phyloP scores from a whole-genome alignment of 768 basidiomycete species.

The Boletus rex-veris region DNA sequence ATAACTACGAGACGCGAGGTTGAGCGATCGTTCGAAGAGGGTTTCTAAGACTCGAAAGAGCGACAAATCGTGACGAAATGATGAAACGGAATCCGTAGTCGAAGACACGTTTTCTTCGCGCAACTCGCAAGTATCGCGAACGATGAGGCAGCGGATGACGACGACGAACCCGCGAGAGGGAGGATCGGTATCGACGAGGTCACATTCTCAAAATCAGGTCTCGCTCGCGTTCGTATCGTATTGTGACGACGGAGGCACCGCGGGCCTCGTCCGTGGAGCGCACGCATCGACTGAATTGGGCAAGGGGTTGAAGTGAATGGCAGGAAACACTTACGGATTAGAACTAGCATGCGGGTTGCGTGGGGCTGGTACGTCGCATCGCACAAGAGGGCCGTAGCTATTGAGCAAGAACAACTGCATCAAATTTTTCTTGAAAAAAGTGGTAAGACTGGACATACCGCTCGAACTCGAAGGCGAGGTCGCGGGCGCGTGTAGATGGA shows the following conservation, averaged over 20 bases:
- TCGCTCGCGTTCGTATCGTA: slow-evolving; percentile 31
- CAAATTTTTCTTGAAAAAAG: neutral
- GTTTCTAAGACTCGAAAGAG: slow-evolving; percentile 37
- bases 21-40: slow-evolving; percentile 50
- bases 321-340: slow-evolving; percentile 70
- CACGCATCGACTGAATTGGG: slow-evolving; percentile 39
- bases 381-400: slow-evolving; percentile 79
- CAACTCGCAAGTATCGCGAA: slow-evolving; percentile 25
- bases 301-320: slow-evolving; percentile 29
- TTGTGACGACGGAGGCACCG: slow-evolving; percentile 23
- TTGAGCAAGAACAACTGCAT: neutral
- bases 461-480: slow-evolving; percentile 86
- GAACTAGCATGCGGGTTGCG: slow-evolving; percentile 70
- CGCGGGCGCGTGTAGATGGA: slow-evolving; percentile 75
- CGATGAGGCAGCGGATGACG: slow-evolving; percentile 22
- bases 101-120: slow-evolving; percentile 29
- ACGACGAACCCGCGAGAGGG: slow-evolving; percentile 30
- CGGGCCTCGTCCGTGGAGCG: slow-evolving; percentile 30
- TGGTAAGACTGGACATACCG: slow-evolving; percentile 42
- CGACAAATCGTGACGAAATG: slow-evolving; percentile 31
- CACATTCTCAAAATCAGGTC: slow-evolving; percentile 19
- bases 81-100: slow-evolving; percentile 25
- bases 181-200: slow-evolving; percentile 29
- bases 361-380: slow-evolving; percentile 88
- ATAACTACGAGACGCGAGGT: slow-evolving; percentile 64